Base-by-base conservation (phyloP, 2,329 filamentous ascomycete genomes). In the Paecilomyces formosus region DNA sequence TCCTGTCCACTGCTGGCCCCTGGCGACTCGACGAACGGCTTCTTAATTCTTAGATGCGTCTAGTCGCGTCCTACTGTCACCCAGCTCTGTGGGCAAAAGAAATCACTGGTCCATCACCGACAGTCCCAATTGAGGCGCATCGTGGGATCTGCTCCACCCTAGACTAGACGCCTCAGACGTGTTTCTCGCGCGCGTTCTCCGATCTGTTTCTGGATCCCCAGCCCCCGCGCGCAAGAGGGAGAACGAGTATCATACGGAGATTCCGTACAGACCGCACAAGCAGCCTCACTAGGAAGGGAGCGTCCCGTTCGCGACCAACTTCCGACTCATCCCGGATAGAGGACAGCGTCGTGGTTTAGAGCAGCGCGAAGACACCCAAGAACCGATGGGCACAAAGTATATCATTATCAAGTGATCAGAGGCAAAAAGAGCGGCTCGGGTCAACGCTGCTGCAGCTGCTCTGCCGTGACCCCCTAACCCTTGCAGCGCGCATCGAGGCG, bases 91-190 rank as follows among this genome's bases (percentile, higher is more conserved):
- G 39, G n/a, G n/a, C 6, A 45, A 13, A 39, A n/a, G 5, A n/a
- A 4, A 45, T 45, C 39, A 45, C 39, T 45, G n/a, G 39, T 45
- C n/a, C 15, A 45, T 45, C 39, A 9, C 39, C 28, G 28, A 31
- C 51, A 12, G 24, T 5, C 22, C 22, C 22, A 53, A n/a, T 21
- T 13, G 51, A 30, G 24, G 28, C 9, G 53, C 18, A 54, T 31
- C 53, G 18, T 30, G 26, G 53, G n/a, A 53, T 30, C 33, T 54
- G 30, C 28, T 54, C 53, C 53, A 54, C 53, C 53, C 33, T 54
- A 54, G 53, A 54, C 33, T 54, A 54, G 53, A 54, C 53, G 53
- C 53, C 53, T 30, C 11, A 54, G 53, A 54, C 53, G 53, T 54
- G 53, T 54, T 28, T 21, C 53, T 54, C 33, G 30, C 33, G 53